A percentile compares a stretch with the other conserved stretches of the same genome.
These are phyloP conservation scores for Metarhizium guizhouense DNA, from an alignment of 2,329 filamentous ascomycete species.

Conservation along the genomic window DNA sequence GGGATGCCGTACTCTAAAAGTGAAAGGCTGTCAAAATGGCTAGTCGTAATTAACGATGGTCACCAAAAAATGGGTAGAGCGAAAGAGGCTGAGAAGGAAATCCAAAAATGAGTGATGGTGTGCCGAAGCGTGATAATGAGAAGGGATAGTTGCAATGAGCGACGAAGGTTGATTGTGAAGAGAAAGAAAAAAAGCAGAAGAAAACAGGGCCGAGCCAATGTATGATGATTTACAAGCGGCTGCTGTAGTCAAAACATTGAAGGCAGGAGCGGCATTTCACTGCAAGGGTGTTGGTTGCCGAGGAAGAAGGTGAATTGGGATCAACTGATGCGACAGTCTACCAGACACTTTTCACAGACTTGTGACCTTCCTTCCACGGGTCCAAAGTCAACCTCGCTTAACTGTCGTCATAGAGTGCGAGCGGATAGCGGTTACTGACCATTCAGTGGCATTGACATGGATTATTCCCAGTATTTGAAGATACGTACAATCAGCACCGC, in stretches of 20 bases:
- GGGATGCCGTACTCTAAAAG: conserved; percentile 5
- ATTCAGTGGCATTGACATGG: no score
- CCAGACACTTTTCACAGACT: neutral
- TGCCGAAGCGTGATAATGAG: conserved; percentile 13
- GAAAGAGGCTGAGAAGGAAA: conserved; percentile 6
- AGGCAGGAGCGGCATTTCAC: neutral
- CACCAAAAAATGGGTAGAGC: conserved; percentile 18
- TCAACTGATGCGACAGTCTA: neutral
- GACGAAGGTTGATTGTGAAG: conserved; percentile 12
- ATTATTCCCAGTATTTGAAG: no score
- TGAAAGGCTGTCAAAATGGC: conserved; percentile 13
- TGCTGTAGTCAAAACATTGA: neutral
- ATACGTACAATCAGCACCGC: neutral
- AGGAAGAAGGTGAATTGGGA: neutral
- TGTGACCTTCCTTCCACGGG: neutral
- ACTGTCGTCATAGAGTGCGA: neutral
- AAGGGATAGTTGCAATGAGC: conserved; percentile 13
- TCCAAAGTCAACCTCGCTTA: neutral
- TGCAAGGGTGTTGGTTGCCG: neutral
- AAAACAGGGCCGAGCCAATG: neutral
- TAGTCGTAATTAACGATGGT: conserved; percentile 22
- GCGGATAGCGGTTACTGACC: no score
- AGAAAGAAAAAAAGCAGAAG: conserved; percentile 1
- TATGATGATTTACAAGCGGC: neutral
- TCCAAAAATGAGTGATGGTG: conserved; percentile 23